phyloP scores from a whole-genome alignment of 306 rosid species.

The Cercis canadensis region DNA sequence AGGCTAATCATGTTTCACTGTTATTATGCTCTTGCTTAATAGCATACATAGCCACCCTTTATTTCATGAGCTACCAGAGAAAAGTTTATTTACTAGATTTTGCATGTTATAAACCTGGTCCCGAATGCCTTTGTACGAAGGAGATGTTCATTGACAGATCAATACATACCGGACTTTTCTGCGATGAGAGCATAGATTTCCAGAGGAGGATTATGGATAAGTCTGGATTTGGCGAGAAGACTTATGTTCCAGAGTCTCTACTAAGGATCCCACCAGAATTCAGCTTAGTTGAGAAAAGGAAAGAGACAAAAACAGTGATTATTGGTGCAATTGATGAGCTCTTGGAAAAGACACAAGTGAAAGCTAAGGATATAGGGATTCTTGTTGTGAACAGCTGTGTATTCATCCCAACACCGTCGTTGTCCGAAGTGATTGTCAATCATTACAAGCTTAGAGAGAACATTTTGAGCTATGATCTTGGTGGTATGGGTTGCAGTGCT shows the following conservation, averaged over 20 bases:
- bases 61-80: slow-evolving; percentile 83
- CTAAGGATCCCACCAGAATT: slow-evolving; percentile 75
- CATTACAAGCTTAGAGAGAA: slow-evolving; percentile 48
- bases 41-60: slow-evolving; percentile 68
- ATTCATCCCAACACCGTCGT: slow-evolving; percentile 43
- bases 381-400: slow-evolving; percentile 46
- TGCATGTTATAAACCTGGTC: slow-evolving; percentile 78
- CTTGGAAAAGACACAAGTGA: slow-evolving; percentile 55
- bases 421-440: slow-evolving; percentile 35
- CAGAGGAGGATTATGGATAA: slow-evolving; percentile 84
- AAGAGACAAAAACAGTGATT: slow-evolving; percentile 69
- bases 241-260: slow-evolving; percentile 80
- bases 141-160: slow-evolving; percentile 71
- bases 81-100: slow-evolving; percentile 73
- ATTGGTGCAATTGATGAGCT: slow-evolving; percentile 63
- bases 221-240: slow-evolving; percentile 82
- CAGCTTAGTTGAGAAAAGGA: slow-evolving; percentile 81
- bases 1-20: slow-evolving; percentile 64
- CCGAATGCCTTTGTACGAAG: slow-evolving; percentile 52
- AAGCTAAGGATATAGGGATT: slow-evolving; percentile 57
- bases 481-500: slow-evolving; percentile 51
- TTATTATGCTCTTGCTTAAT: slow-evolving; percentile 59
- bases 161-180: slow-evolving; percentile 51
- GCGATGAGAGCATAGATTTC: slow-evolving; percentile 70
- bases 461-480: slow-evolving; percentile 34